Evolutionary conservation across 768 basidiomycete genomes (phyloP), one percentile per base, ranked within the genome.

Genomic region (Termitomyces sp.): DNA sequence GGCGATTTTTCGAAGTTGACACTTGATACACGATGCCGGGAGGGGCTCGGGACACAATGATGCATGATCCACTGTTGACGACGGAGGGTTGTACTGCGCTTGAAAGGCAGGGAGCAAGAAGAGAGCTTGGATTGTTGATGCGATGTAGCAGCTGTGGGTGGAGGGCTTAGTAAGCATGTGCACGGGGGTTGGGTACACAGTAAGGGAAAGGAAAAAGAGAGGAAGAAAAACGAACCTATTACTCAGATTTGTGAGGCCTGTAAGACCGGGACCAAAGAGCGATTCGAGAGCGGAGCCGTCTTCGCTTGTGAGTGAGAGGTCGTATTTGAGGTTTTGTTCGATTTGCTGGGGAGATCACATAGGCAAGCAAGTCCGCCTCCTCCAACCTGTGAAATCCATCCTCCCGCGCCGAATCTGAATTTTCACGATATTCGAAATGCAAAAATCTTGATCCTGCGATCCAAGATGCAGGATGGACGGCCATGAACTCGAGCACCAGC

Each of bases 121-220:
- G 1, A 98, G 65, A 0, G 86, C 84, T 75, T 98, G 97, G 0
- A 98, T 74, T 13, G 94, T 89, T 0, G 95, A 97, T 1, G 96
- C 93, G 88, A 99, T 96, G 77, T 99, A 99, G 73, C 97, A 99
- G 71, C 95, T 94, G 63, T 20, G n/a, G 38, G 33, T 24, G 98
- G 73, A 96, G 98, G 71, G 62, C 16, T 32, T 35, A 28, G 32
- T 75, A 76, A 28, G 28, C 28, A 4, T 28, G 28, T 28, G 28
- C 28, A n/a, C 28, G 28, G 28, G 28, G 28, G 28, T 2, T 4
- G 28, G 28, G 28, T 28, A 28, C 28, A 28, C 4, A 28, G 28
- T 28, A 28, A 28, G 28, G 28, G 28, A n/a, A n/a, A n/a, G n/a
- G n/a, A n/a, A n/a, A n/a, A n/a, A n/a, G n/a, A 28, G 28, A 28